Evolutionary conservation across 2,329 filamentous ascomycete genomes (phyloP), one percentile per base, ranked within the genome.

Genomic region (Pseudogymnoascus sp.): DNA sequence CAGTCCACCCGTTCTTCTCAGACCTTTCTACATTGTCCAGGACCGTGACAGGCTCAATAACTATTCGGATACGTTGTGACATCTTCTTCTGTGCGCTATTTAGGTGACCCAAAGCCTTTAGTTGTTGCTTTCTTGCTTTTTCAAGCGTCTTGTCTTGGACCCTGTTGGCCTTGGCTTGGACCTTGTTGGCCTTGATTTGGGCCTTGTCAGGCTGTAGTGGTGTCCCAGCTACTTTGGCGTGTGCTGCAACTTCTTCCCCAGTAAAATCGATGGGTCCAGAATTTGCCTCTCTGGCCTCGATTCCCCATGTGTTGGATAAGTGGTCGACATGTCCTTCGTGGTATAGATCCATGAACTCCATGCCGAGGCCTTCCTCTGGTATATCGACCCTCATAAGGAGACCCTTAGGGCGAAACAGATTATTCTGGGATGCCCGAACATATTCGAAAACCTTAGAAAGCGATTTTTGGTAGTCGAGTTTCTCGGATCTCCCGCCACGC

Each of bases 271-370:
- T 16, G 21, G 34, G 59, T 2, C 5, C 51, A 34, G n/a, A 10
- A 34, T 57, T 57, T 57, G 29, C 51, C 2, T 4, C n/a, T 11
- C 26, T 34, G 11, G 26, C 8, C 31, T 57, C 51, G 51, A 29
- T 12, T 61, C 36, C 47, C 47, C 23, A 16, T 14, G 59, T 65
- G 60, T 42, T 21, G 39, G 36, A 64, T 36, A 61, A 60, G 37
- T 36, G 62, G 51, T 64, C 45, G 14, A 62, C 62, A 6, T 36
- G 45, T 34, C 61, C 57, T 14, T 57, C n/a, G 42, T 68, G 62
- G 34, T 67, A 67, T 10, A 70, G 42, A 39, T 70, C 69, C 67
- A 70, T 69, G 36, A 63, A 66, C 14, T 68, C 64, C 7, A 69
- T 62, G 1, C 68, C 66, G 37, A 62, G 64, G n/a, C 66, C 54